Base-by-base conservation (phyloP, 805 yeast species). In the Tetrapisispora taiwanensis region DNA sequence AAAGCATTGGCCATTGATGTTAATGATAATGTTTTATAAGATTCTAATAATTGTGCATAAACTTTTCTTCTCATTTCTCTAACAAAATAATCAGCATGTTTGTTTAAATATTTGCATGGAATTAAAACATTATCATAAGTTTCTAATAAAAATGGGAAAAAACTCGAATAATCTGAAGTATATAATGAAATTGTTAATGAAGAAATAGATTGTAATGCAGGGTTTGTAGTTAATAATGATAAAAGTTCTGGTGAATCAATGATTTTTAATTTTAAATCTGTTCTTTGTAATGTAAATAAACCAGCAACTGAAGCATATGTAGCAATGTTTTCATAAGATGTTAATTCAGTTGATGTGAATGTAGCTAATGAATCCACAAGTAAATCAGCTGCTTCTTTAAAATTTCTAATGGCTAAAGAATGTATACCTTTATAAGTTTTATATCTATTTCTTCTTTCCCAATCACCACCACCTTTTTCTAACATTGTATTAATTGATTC, bases 401-500 rank as follows among this genome's bases (percentile, higher is more conserved):
- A 92, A 55, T 86, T 79, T 58, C 98, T 79, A 26, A 89, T 80
- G 7, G 95, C 82, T 75, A 92, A 68, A 31, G 76, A 69, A 61
- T 86, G 85, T 40, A 92, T 73, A 19, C 98, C 98, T 46, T 76
- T 67, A 66, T 92, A 92, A 6, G 97, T 85, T 70, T 92, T 92
- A 72, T 77, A 87, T 53, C 96, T 72, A 68, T 92, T 92, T 58
- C 95, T 80, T 66, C 98, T 84, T 68, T 92, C 98, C 98, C 98
- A 92, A 64, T 92, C 98, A 49, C 98, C 98, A 49, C 98, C 98
- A 45, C 97, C 98, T 58, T 87, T 84, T 56, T 90, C 97, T 56
- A 92, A 87, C 61, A 86, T 73, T 20, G 69, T 58, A 58, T 83
- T 79, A 17, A 82, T 79, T 53, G 79, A 79, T 44, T 82, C 90